Base-by-base conservation (phyloP, 305 asterid genomes). In the Fraxinus latifolia region DNA sequence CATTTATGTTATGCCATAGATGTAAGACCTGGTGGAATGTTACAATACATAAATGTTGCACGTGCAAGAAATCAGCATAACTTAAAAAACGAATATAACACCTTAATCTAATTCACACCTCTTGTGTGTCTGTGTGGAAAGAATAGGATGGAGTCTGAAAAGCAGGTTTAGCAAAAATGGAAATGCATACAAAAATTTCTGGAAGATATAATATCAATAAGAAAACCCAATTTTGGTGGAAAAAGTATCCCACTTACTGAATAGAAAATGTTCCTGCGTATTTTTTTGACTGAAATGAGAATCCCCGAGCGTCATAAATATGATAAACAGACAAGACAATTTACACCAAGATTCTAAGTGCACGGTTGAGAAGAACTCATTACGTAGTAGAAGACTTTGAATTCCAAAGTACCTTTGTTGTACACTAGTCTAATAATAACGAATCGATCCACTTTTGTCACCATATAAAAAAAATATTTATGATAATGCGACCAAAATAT, bases 391-490 rank as follows among this genome's bases (percentile, higher is more conserved):
- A 15, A 17, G 67, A 55, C 19, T 17, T 55, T 55, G 1, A 55
- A 15, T 55, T 55, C 19, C 25, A 55, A 55, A 55, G 23, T 15
- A 55, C 5, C 19, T 55, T 4, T 17, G 25, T 55, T 17, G 67
- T 7, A 17, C 2, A 5, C 67, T n/a, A 17, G 67, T 17, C 67
- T 55, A 1, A 17, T 55, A 17, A 31, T 4, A 0, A 7, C 6
- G 80, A 79, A 76, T 25, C 25, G 3, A 17, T 36, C 80, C 84
- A 70, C 60, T 76, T 70, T 32, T 11, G 34, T 76, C 79, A 65
- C 74, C 76, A 9, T 15, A 25, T 36, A 34, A 39, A 44, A 79
- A 17, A 58, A 34, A 29, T 76, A 8, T 19, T 27, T 34, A 82
- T 55, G 62, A 74, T 47, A 33, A 11, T 60, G 75, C 36, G 70